A percentile compares a stretch with the other conserved stretches of the same genome.
These are phyloP conservation scores for Stevia rebaudiana DNA, from an alignment of 140 eudicot genomes.

Conservation along the genomic window DNA sequence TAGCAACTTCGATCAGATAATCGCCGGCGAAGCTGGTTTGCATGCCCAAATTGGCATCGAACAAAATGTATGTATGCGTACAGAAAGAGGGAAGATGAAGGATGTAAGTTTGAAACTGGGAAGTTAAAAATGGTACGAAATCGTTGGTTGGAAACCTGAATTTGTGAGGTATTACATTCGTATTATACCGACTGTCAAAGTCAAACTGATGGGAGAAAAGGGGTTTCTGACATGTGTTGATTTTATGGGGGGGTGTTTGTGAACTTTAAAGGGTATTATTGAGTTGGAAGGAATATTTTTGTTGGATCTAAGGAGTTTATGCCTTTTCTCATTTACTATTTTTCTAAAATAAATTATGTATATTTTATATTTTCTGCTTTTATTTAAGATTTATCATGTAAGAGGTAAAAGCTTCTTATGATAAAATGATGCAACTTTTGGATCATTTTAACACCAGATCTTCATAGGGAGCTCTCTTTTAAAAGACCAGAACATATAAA, in stretches of 20 bases:
- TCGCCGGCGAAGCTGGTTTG: slow-evolving; percentile 19
- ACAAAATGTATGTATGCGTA: background rate
- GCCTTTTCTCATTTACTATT: slow-evolving; percentile 1
- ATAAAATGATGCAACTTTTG: no score
- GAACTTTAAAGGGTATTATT: background rate
- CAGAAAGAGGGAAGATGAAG: background rate
- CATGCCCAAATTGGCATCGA: slow-evolving; percentile 13
- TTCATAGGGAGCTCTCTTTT: no score
- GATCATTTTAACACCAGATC: no score
- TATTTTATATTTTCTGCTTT: no score
- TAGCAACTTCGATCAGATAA: slow-evolving; percentile 15
- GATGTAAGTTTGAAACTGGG: background rate
- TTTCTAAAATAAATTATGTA: no score
- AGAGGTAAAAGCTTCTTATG: no score
- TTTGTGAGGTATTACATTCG: slow-evolving; percentile 16
- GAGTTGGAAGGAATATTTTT: slow-evolving; percentile 27
- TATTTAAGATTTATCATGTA: no score
- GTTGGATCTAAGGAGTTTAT: slow-evolving; percentile 19
- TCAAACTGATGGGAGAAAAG: slow-evolving; percentile 7
- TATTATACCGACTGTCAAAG: slow-evolving; percentile 9
- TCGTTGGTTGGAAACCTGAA: slow-evolving; percentile 25
- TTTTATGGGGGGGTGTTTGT: slow-evolving; percentile 20
- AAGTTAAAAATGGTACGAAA: slow-evolving; percentile 7
- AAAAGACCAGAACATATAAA: no score
- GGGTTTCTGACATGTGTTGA: background rate